Conservation (phyloP, 2,329 filamentous ascomycete species). For the Cadophora malorum region DNA sequence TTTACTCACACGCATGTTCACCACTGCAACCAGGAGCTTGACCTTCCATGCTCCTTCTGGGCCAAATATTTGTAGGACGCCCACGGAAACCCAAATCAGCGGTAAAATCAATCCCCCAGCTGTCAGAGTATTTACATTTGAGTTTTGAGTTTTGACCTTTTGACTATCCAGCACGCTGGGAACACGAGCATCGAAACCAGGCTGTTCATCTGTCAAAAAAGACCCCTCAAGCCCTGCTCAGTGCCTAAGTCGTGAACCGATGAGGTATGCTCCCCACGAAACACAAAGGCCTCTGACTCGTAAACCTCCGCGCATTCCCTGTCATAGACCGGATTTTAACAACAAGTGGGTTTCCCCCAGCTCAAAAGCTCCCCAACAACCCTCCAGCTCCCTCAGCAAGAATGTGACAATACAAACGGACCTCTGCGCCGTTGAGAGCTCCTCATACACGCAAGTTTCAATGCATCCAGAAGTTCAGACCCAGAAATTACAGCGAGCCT, state of each 20-base stretch:
- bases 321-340: constrained; percentile 7
- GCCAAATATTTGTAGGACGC: not conserved
- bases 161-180: not conserved
- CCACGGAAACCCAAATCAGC: not conserved
- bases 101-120: not conserved
- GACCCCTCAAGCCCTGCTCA: not conserved
- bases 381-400: not conserved
- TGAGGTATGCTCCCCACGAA: constrained; percentile 14
- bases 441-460: not conserved
- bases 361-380: not conserved
- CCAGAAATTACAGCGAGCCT: not conserved
- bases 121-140: not conserved
- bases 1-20: not conserved
- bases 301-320: not conserved
- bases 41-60: constrained; percentile 6
- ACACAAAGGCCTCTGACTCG: constrained; percentile 14
- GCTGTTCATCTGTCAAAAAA: not conserved
- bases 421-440: not conserved
- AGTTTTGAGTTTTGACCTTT: not conserved
- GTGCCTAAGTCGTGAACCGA: too few species aligned
- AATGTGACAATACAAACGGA: constrained; percentile 7
- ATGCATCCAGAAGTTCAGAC: not conserved
- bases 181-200: not conserved
- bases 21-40: constrained; percentile 3
- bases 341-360: not conserved